These are phyloP conservation scores for Hyaloscypha finlandica DNA, from an alignment of 495 filamentous ascomycete species.

Conservation along the genomic window DNA sequence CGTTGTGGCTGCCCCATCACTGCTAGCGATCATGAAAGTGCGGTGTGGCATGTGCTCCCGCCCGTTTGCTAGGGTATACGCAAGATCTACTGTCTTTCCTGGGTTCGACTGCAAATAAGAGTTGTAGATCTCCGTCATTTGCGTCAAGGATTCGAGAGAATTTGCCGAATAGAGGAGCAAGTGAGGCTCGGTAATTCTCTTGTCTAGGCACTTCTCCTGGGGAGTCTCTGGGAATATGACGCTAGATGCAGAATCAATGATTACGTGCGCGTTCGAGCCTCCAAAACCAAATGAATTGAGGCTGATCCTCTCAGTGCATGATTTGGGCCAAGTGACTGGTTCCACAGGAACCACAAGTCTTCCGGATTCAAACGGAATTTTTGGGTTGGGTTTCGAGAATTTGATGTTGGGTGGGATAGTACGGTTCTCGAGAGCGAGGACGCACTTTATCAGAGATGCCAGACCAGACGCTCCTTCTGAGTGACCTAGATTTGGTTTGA, in stretches of 20 bases:
- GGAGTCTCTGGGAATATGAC: not conserved
- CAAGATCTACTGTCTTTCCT: not conserved
- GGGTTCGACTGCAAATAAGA: not conserved
- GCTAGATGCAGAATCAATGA: constrained; percentile 44
- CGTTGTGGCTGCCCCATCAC: not conserved
- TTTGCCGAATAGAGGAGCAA: constrained; percentile 5
- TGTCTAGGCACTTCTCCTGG: not conserved
- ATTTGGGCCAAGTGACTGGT: constrained; percentile 43
- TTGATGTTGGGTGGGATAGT: constrained; percentile 57
- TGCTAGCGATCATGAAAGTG: not conserved
- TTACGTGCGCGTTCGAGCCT: constrained; percentile 35
- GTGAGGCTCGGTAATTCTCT: not conserved
- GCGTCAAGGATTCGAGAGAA: not conserved
- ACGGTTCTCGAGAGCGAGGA: constrained; percentile 48
- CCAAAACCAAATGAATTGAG: constrained; percentile 66
- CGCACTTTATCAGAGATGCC: constrained; percentile 59
- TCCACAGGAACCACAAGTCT: constrained; percentile 42
- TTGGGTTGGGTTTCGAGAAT: constrained; percentile 52
- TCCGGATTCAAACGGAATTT: constrained; percentile 40
- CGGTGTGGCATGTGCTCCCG: not conserved
- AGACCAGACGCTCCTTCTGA: constrained; percentile 49
- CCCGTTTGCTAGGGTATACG: not conserved
- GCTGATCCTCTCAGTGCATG: constrained; percentile 39
- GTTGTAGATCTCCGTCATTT: not conserved
- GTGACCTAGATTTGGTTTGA: constrained; percentile 53